These are phyloP conservation scores for Pichia cabralensis DNA, from an alignment of 805 yeast genomes.

Conservation along the genomic window DNA sequence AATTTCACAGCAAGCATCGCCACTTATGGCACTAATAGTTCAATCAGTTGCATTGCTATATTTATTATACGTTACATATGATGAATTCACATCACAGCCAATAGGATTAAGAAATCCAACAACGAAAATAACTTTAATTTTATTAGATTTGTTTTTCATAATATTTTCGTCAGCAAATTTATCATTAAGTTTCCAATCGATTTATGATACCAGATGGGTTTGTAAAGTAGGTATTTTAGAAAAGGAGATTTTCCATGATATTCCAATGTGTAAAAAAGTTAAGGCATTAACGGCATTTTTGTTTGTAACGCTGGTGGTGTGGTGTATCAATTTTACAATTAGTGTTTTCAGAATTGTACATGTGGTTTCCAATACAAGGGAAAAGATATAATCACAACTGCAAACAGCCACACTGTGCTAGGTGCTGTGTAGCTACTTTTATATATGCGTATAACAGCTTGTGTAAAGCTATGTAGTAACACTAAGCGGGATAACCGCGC, in stretches of 20 bases:
- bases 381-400: too few species aligned
- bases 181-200: slow-evolving; percentile 74
- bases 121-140: slow-evolving; percentile 69
- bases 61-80: slow-evolving; percentile 72
- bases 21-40: slow-evolving; percentile 86
- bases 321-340: slow-evolving; percentile 81
- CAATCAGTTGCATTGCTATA: slow-evolving; percentile 72
- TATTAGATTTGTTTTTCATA: slow-evolving; percentile 78
- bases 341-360: slow-evolving; percentile 78
- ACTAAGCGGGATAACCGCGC: too few species aligned
- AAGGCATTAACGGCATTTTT: slow-evolving; percentile 69
- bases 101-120: slow-evolving; percentile 79
- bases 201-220: slow-evolving; percentile 77
- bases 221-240: slow-evolving; percentile 29
- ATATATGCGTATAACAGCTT: too few species aligned
- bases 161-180: slow-evolving; percentile 84
- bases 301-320: slow-evolving; percentile 61
- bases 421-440: too few species aligned
- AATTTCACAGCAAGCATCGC: slow-evolving; percentile 72
- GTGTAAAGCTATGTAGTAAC: too few species aligned
- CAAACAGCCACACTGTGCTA: too few species aligned
- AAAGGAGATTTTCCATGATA: slow-evolving; percentile 22
- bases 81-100: slow-evolving; percentile 89
- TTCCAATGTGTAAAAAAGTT: slow-evolving; percentile 66
- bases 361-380: slow-evolving; percentile 35